Evolutionary conservation across 208 protist species (phyloP), one percentile per base, ranked within the genome.

Genomic region (Leptomonas seymouri): DNA sequence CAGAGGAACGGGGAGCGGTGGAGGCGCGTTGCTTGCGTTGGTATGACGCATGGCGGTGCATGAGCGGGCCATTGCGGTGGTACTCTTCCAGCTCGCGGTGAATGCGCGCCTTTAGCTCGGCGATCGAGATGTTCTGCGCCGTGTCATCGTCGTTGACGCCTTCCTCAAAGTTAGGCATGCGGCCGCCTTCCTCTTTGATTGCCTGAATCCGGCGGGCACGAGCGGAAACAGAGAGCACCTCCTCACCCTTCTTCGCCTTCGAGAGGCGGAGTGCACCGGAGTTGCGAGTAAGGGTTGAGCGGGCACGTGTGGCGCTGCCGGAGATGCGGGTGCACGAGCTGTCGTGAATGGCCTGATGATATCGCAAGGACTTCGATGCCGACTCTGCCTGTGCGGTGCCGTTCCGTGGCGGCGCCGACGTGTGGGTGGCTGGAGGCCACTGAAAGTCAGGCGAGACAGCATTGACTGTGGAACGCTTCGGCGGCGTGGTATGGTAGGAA

Each of bases 81-180:
- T 93, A 93, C 67, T 88, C 81, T 56, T 90, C 79, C 65, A 93
- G 65, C 64, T 93, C 87, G 42, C 68, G 72, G 48, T 71, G 84
- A 58, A 93, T 90, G 76, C 87, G 87, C 30, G 15, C 57, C 64
- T 87, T 82, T 6, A 90, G 70, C 39, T 74, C 82, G 15, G 67
- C 76, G 36, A 93, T 63, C 12, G 82, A 62, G 5, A 80, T 59
- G 59, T 87, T 63, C 58, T 86, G 74, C 34, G 73, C 48, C 31
- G 71, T 69, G 71, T 89, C 84, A 34, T 65, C 36, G 44, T 78
- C 70, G 54, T 85, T 80, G 25, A 87, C 56, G 44, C 73, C 82
- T 18, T 85, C 75, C 55, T 87, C 80, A n/a, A 80, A 54, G 31
- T 70, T 74, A 7, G 72, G 74, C n/a, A 81, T 45, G 25, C 36